A percentile compares a stretch with the other conserved stretches of the same genome.
Evolutionary conservation across 1,139 yeast genomes (phyloP).

Genomic region (Blastobotrys serpentis): DNA sequence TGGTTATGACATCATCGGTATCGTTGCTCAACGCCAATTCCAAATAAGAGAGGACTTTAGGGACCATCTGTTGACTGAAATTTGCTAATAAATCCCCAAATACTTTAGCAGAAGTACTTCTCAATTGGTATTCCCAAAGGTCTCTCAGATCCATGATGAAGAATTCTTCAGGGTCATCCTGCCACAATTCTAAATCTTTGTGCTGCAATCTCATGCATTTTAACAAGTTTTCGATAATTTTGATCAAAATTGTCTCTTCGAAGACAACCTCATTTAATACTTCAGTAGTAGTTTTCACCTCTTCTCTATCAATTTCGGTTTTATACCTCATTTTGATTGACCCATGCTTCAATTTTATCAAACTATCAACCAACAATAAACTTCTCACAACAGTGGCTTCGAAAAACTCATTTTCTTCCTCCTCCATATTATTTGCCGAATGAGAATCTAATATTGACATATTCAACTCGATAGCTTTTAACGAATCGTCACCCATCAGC

Average conservation of each 20-base stretch:
- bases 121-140: constrained; percentile 79
- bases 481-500: constrained; percentile 40
- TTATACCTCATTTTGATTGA: constrained; percentile 62
- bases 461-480: constrained; percentile 42
- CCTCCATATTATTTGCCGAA: constrained; percentile 32
- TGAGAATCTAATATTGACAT: constrained; percentile 61
- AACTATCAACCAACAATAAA: constrained; percentile 60
- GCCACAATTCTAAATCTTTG: constrained; percentile 78
- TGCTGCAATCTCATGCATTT: constrained; percentile 75
- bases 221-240: constrained; percentile 61
- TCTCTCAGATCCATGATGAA: constrained; percentile 73
- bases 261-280: constrained; percentile 56
- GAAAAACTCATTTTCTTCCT: constrained; percentile 57
- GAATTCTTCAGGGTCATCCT: constrained; percentile 88
- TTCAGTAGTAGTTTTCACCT: constrained; percentile 56
- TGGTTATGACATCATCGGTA: constrained; percentile 50
- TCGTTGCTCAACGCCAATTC: constrained; percentile 49
- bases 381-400: constrained; percentile 72
- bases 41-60: constrained; percentile 62
- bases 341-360: constrained; percentile 66
- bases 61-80: constrained; percentile 62
- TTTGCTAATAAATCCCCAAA: constrained; percentile 70
- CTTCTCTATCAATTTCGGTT: constrained; percentile 55
- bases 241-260: constrained; percentile 53
- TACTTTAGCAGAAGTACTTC: constrained; percentile 86